Evolutionary conservation across 805 yeast genomes (phyloP).

Genomic region (Sungouiella blattae): DNA sequence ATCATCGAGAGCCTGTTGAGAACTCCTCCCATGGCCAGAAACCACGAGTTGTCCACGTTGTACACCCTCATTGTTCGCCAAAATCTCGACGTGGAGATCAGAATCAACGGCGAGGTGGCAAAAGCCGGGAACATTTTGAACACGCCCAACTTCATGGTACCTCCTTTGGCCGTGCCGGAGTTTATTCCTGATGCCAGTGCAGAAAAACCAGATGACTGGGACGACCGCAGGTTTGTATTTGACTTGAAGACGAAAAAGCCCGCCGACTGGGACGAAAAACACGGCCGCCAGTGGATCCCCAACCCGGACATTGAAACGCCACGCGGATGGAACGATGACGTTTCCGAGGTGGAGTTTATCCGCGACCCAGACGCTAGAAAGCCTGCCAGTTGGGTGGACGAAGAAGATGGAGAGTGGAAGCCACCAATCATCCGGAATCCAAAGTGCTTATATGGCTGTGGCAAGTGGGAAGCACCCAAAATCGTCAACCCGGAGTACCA

Average conservation of each 20-base stretch:
- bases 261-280: slow-evolving; percentile 77
- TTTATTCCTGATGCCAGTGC: slow-evolving; percentile 50
- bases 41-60: slow-evolving; percentile 55
- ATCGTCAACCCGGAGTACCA: slow-evolving; percentile 65
- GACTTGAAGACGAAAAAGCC: slow-evolving; percentile 68
- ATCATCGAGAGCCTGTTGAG: slow-evolving; percentile 67
- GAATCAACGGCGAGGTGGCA: slow-evolving; percentile 75
- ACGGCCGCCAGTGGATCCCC: slow-evolving; percentile 52
- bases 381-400: slow-evolving; percentile 87
- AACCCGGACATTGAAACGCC: slow-evolving; percentile 73
- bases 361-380: slow-evolving; percentile 62
- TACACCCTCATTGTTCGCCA: slow-evolving; percentile 75
- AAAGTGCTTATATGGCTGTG: slow-evolving; percentile 74
- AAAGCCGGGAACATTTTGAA: slow-evolving; percentile 66
- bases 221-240: slow-evolving; percentile 58
- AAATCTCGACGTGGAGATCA: slow-evolving; percentile 68
- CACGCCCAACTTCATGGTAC: slow-evolving; percentile 50
- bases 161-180: slow-evolving; percentile 64
- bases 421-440: slow-evolving; percentile 75
- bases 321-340: slow-evolving; percentile 65
- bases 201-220: slow-evolving; percentile 85
- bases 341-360: slow-evolving; percentile 52
- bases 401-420: slow-evolving; percentile 82
- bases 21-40: slow-evolving; percentile 64
- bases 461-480: slow-evolving; percentile 69